phyloP scores from a whole-genome alignment of 1,139 yeast species.

The Candida tetrigidarum region DNA sequence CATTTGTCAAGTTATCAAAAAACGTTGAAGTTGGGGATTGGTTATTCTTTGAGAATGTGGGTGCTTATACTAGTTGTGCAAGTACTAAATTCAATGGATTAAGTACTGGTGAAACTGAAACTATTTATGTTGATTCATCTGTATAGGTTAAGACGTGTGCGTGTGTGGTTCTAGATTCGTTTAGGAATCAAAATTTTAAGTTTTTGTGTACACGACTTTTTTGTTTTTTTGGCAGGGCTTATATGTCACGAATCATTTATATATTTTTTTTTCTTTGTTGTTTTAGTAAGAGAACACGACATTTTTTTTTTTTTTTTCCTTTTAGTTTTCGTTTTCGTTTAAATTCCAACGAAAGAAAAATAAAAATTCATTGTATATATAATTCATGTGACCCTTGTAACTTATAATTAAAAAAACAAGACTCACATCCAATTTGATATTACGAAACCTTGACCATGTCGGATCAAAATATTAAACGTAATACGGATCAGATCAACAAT shows the following conservation, averaged over 20 bases:
- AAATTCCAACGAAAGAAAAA: no score
- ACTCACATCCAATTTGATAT: no score
- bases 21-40: slow-evolving; percentile 87
- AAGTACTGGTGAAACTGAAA: slow-evolving; percentile 55
- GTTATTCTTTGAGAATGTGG: slow-evolving; percentile 82
- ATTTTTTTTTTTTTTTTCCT: no score
- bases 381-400: no score
- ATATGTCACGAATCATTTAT: no score
- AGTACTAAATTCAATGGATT: slow-evolving; percentile 91
- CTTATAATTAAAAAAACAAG: no score
- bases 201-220: neutral
- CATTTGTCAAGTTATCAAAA: slow-evolving; percentile 53
- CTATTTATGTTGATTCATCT: slow-evolving; percentile 62
- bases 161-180: neutral
- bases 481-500: slow-evolving; percentile 67
- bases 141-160: neutral
- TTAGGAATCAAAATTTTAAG: neutral
- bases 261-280: no score
- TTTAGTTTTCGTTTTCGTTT: no score
- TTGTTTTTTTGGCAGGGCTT: no score
- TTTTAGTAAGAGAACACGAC: no score
- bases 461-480: slow-evolving; percentile 25
- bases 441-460: neutral
- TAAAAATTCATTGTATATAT: no score
- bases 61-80: slow-evolving; percentile 96